Conservation (phyloP, 2,329 filamentous ascomycete genomes). For the Chalaropsis thielavioides region DNA sequence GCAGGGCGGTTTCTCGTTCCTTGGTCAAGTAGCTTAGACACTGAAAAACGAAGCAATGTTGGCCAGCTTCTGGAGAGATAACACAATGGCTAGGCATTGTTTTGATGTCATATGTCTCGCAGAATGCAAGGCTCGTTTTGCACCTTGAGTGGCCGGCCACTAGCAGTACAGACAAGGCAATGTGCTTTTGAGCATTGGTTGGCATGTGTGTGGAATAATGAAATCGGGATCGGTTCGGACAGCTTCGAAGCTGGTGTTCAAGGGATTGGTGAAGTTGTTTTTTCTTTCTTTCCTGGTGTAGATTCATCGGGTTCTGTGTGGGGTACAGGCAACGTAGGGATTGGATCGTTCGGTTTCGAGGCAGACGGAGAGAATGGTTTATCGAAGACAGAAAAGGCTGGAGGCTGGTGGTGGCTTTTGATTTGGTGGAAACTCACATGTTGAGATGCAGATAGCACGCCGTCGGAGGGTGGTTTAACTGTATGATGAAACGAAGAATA, state of each 20-base stretch:
- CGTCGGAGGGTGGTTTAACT: background rate
- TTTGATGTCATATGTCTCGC: too few species aligned
- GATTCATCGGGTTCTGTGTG: background rate
- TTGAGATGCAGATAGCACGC: background rate
- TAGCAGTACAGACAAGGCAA: too few species aligned
- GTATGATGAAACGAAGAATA: conserved; percentile 1
- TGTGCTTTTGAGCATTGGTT: background rate
- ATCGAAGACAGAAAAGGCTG: background rate
- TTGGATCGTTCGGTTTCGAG: background rate
- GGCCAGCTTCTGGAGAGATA: too few species aligned
- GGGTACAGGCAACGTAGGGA: background rate
- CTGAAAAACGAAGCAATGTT: too few species aligned
- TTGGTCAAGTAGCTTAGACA: too few species aligned
- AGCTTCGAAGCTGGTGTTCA: background rate
- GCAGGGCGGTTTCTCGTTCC: background rate
- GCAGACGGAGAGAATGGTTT: background rate
- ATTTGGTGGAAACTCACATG: conserved; percentile 1
- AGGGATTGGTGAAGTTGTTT: background rate
- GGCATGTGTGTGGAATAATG: background rate
- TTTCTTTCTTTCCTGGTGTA: background rate
- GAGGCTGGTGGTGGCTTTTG: background rate
- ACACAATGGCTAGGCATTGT: too few species aligned
- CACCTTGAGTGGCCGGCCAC: too few species aligned
- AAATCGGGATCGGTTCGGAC: background rate
- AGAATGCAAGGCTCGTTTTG: too few species aligned